These are phyloP conservation scores for Plenodomus lindquistii DNA, from an alignment of 2,329 filamentous ascomycete species.

Conservation along the genomic window DNA sequence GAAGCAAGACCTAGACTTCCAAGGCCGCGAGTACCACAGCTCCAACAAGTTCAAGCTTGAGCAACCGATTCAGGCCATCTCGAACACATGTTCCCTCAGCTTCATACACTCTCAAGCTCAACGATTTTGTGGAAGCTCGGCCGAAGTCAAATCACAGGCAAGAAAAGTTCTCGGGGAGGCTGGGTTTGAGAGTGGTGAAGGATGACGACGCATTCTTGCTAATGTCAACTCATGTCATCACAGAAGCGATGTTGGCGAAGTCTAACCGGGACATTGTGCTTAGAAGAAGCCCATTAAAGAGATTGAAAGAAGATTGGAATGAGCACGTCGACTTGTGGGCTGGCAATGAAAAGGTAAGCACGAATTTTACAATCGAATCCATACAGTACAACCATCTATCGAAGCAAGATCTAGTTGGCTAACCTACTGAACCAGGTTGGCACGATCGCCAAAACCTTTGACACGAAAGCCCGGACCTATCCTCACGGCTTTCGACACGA, in stretches of 20 bases:
- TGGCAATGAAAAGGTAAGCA: slow-evolving; percentile 16
- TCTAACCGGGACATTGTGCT: slow-evolving; percentile 10
- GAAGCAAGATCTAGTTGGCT: neutral
- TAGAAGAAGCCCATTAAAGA: slow-evolving; percentile 7
- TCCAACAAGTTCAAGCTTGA: no score
- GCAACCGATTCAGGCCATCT: no score
- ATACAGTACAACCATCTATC: no score
- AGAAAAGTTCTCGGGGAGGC: slow-evolving; percentile 18
- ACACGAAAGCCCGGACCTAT: slow-evolving; percentile 15
- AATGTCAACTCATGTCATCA: slow-evolving; percentile 27
- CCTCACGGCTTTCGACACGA: slow-evolving; percentile 24
- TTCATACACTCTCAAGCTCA: slow-evolving; percentile 8
- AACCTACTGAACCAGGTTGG: slow-evolving; percentile 13
- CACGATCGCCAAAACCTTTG: slow-evolving; percentile 18
- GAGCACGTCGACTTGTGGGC: slow-evolving; percentile 24
- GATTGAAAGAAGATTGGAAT: slow-evolving; percentile 21
- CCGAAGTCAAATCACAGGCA: slow-evolving; percentile 9
- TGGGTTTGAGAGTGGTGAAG: slow-evolving; percentile 17
- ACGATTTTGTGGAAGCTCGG: slow-evolving; percentile 25
- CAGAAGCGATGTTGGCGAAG: slow-evolving; percentile 22
- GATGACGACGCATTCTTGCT: slow-evolving; percentile 12
- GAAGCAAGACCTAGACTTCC: slow-evolving; percentile 8
- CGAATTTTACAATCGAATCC: neutral
- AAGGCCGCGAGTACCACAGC: no score
- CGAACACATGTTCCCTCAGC: neutral